Evolutionary conservation across 1,139 yeast genomes (phyloP).

Genomic region (Candida tetrigidarum): DNA sequence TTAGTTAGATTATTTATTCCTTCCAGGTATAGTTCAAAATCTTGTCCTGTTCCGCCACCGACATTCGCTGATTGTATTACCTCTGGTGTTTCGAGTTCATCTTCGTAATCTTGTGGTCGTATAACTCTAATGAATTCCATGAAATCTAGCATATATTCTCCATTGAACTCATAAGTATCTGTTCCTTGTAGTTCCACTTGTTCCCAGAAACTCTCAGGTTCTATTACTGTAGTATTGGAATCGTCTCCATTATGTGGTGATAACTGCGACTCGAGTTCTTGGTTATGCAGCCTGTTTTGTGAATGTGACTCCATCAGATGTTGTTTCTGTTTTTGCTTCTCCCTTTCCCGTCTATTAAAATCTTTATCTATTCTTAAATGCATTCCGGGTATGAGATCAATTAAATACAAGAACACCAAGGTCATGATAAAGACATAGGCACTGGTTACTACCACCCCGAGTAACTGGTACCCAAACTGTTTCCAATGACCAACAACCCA

Average conservation of each 20-base stretch:
- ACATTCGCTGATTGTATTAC: conserved; percentile 5
- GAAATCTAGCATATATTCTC: conserved; percentile 54
- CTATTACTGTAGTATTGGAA: conserved; percentile 4
- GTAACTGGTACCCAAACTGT: conserved; percentile 52
- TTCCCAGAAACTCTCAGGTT: conserved; percentile 26
- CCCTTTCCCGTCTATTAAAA: conserved; percentile 39
- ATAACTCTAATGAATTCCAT: conserved; percentile 50
- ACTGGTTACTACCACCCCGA: conserved; percentile 47
- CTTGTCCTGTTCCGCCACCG: conserved; percentile 11
- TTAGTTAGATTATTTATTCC: conserved; percentile 14
- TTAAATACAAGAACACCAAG: conserved; percentile 39
- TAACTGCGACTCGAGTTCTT: conserved; percentile 25
- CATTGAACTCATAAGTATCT: conserved; percentile 54
- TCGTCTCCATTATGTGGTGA: conserved; percentile 18
- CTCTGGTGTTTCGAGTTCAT: conserved; percentile 18
- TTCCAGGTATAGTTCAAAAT: conserved; percentile 23
- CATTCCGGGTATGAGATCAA: conserved; percentile 51
- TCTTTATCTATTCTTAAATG: conserved; percentile 50
- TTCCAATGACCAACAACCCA: conserved; percentile 52
- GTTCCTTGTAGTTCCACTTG: conserved; percentile 50
- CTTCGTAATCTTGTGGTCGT: conserved; percentile 45
- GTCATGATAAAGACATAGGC: conserved; percentile 43
- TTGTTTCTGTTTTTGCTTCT: conserved; percentile 14
- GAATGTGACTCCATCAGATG: too few species aligned
- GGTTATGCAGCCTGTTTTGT: conserved; percentile 6